Conservation (phyloP, 805 yeast species). For the Jamesozyma spencerorum region DNA sequence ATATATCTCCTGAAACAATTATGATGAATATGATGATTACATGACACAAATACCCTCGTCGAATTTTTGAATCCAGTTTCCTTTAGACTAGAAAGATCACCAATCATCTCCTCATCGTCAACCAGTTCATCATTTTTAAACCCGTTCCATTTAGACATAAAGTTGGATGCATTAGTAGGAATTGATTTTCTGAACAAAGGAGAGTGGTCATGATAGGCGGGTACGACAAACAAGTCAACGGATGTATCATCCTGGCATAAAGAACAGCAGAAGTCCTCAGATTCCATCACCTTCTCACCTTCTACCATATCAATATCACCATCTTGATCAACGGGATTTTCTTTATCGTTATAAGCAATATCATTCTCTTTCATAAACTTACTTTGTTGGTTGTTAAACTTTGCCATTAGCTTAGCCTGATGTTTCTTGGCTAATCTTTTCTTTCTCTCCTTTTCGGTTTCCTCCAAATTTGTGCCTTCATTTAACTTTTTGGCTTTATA, state of each 20-base stretch:
- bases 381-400: constrained; percentile 64
- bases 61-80: constrained; percentile 7
- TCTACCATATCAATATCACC: constrained; percentile 35
- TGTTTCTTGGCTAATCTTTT: constrained; percentile 53
- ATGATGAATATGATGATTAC: constrained; percentile 91
- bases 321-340: constrained; percentile 33
- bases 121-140: constrained; percentile 19
- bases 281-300: constrained; percentile 24
- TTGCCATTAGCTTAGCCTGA: constrained; percentile 51
- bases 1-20: constrained; percentile 62
- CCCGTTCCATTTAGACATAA: constrained; percentile 24
- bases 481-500: constrained; percentile 42
- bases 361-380: constrained; percentile 54
- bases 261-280: constrained; percentile 39
- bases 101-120: constrained; percentile 12
- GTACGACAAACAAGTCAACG: constrained; percentile 47
- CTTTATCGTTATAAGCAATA: constrained; percentile 21
- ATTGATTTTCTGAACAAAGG: constrained; percentile 39
- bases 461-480: constrained; percentile 32
- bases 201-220: constrained; percentile 39
- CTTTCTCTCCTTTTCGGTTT: constrained; percentile 46
- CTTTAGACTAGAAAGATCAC: constrained; percentile 14
- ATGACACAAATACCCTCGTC: constrained; percentile 53
- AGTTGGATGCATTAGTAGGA: constrained; percentile 23
- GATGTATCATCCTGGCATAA: constrained; percentile 49